A percentile compares a stretch with the other conserved stretches of the same genome.
phyloP scores from a whole-genome alignment of 495 filamentous ascomycete species.

The Annulohypoxylon bovei region DNA sequence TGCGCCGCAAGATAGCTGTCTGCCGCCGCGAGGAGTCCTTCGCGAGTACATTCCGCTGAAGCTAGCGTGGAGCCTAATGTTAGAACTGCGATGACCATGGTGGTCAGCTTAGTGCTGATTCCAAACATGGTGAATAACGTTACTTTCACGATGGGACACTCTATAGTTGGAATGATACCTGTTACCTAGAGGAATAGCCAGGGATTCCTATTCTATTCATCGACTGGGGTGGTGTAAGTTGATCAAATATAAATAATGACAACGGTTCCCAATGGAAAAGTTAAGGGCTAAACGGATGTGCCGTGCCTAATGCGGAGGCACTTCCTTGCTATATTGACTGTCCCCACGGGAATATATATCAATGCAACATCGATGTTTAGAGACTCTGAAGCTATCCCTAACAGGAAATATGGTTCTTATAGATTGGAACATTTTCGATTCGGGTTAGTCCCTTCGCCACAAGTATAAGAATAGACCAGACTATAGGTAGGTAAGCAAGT shows the following conservation, averaged over 20 bases:
- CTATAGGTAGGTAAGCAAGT: too few relatives aligned
- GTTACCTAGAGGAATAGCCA: neutral
- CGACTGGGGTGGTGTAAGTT: neutral
- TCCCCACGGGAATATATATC: slow-evolving; percentile 30
- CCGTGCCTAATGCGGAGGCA: slow-evolving; percentile 32
- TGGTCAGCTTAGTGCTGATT: neutral
- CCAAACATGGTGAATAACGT: slow-evolving; percentile 10
- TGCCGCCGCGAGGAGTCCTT: slow-evolving; percentile 51
- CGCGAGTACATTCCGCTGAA: slow-evolving; percentile 51
- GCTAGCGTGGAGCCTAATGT: neutral
- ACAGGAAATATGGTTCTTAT: neutral
- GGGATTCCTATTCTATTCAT: neutral
- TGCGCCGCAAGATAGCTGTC: slow-evolving; percentile 50
- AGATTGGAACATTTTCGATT: too few relatives aligned
- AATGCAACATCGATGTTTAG: slow-evolving; percentile 17
- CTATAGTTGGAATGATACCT: neutral
- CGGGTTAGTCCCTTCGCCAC: too few relatives aligned
- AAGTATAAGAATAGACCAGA: too few relatives aligned
- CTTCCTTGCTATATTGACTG: slow-evolving; percentile 25
- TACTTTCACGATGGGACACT: neutral
- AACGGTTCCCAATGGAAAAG: neutral
- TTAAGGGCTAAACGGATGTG: slow-evolving; percentile 6
- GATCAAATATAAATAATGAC: slow-evolving; percentile 4
- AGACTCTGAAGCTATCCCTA: neutral
- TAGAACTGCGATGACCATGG: slow-evolving; percentile 3